Evolutionary conservation across 2,329 filamentous ascomycete genomes (phyloP), one percentile per base, ranked within the genome.

Genomic region (Niveomyces coronatus): DNA sequence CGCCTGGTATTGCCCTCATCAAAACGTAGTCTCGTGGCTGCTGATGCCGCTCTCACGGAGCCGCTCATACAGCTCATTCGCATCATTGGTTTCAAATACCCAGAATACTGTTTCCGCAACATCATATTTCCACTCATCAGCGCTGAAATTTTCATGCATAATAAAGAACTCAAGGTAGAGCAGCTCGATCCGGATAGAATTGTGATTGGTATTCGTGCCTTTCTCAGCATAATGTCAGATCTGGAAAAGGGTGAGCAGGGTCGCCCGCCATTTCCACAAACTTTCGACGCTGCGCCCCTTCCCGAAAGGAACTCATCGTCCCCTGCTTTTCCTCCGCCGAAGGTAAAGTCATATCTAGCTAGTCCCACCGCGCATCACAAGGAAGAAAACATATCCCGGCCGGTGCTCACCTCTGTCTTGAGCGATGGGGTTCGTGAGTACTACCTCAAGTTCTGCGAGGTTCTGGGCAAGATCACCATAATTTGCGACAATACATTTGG

Each of bases 401-500:
- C 78, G 3, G 75, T 82, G 3, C 57, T 71, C n/a, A 67, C 70
- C 1, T 68, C 69, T 33, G 65, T 71, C 15, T 69, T 96, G 37
- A 79, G 75, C 35, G 86, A 94, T 26, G 76, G 78, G 16, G 79
- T 85, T 1, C 82, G 80, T 51, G 85, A 91, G 30, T 91, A 86
- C 53, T 95, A 96, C 57, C 70, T 80, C 38, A 82, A 82, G 37
- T 98, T 98, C 50, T 96, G 89, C 54, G 86, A 94, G 55, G 89
- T 98, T 17, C 65, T 98, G 7, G 91, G 89, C 18, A 93, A 94
- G 55, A 93, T 98, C 40, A 94, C 88, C 3, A 83, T 96, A 31
- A 81, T 96, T 23, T 98, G 91, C 59, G 91, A 98, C 57, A 91
- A 94, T 50, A 84, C 89, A 0, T 98, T 98, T 62, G 93, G 91